Evolutionary conservation across 805 yeast genomes (phyloP), one percentile per base, ranked within the genome.

Genomic region (Cyberlindnera nakhonratchasimensis): DNA sequence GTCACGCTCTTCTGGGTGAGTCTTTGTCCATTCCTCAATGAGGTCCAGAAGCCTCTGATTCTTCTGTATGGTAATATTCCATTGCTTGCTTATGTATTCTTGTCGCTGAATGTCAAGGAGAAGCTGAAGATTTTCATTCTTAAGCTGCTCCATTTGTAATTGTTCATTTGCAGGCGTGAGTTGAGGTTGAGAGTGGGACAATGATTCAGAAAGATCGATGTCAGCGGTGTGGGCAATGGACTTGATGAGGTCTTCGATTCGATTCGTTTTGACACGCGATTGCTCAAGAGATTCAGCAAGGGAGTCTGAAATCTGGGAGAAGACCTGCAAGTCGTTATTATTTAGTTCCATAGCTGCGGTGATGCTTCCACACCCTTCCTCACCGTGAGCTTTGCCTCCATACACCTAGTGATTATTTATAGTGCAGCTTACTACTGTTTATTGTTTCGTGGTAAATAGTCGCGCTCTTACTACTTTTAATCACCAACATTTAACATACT

Each of bases 51-150:
- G 34, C 5, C 57, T 58, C 34, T 58, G 47, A 36, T 64, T 61
- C 43, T 58, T 58, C 4, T 49, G 50, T 6, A 67, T 39, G 0
- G 61, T 24, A 0, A 23, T 23, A 25, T 62, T 59, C 54, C 59
- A 64, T 21, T 53, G 57, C 14, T 50, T 43, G 3, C 55, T 41
- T 3, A 62, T 12, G 37, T 46, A 62, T 29, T 65, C 67, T 41
- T 66, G 63, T 38, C 65, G 53, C 26, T 68, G 67, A 6, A 66
- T 48, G 29, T 58, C 58, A 24, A 63, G 42, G 16, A 61, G 26
- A 18, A 64, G 37, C 13, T 52, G 50, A 6, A 57, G 39, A 38
- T 61, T 61, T 42, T 57, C 62, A 8, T 43, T 48, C 40, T 59
- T 58, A 11, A 58, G 42, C 11, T 28, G 35, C 12, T 47, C 45